Conservation (phyloP, 1,139 yeast genomes). For the Diutina neorugosa region DNA sequence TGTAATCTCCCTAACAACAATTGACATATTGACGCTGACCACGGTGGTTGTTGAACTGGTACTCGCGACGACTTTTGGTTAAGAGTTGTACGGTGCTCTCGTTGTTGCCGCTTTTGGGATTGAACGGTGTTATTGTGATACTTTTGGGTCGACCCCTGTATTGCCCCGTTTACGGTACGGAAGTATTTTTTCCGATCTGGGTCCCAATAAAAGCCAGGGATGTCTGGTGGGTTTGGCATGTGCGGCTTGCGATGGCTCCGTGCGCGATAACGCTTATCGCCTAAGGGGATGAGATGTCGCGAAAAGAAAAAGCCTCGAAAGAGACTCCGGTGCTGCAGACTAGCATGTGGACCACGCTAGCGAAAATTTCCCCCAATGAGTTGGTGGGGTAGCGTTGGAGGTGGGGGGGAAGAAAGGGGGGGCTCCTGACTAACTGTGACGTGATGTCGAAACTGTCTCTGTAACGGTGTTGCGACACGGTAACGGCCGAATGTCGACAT, state of each 20-base stretch:
- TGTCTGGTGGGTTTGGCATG: slow-evolving; percentile 5
- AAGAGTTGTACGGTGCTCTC: background rate
- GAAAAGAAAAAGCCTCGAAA: background rate
- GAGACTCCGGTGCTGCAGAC: background rate
- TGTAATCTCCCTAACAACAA: background rate
- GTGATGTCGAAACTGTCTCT: too few species aligned
- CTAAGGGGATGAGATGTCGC: background rate
- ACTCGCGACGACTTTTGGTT: background rate
- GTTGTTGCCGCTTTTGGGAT: slow-evolving; percentile 14
- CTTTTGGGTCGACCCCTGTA: slow-evolving; percentile 9
- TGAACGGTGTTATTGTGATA: slow-evolving; percentile 26
- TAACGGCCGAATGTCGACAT: too few species aligned
- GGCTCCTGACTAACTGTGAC: background rate
- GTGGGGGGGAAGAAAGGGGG: too few species aligned
- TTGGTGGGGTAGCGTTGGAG: background rate
- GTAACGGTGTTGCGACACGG: too few species aligned
- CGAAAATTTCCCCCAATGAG: background rate
- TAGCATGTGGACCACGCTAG: background rate
- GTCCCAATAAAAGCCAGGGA: slow-evolving; percentile 41
- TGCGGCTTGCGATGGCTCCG: background rate
- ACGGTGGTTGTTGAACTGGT: background rate
- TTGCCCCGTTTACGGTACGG: slow-evolving; percentile 27
- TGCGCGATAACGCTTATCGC: background rate
- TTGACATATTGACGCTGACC: background rate
- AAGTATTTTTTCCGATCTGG: slow-evolving; percentile 29